Conservation (phyloP, 257 asterid genomes). For the Leonotis leonurus region DNA sequence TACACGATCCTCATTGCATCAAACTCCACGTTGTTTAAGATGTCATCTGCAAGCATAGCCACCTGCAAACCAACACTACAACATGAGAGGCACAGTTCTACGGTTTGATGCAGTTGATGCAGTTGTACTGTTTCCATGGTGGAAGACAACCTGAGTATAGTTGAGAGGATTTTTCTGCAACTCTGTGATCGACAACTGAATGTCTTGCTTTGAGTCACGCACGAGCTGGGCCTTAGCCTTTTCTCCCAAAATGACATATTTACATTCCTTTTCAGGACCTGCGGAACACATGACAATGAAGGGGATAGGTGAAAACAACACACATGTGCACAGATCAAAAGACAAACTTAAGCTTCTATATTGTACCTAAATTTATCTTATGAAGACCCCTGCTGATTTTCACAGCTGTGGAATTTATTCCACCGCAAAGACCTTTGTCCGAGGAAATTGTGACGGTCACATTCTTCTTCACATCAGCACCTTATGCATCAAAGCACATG, state of each 20-base stretch:
- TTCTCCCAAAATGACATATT: too few species aligned
- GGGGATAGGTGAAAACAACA: too few species aligned
- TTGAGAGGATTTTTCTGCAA: slow-evolving; percentile 89
- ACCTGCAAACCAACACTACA: slow-evolving; percentile 56
- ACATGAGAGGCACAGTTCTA: too few species aligned
- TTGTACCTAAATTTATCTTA: slow-evolving; percentile 62
- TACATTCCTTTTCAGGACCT: slow-evolving; percentile 83
- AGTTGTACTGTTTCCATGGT: neutral
- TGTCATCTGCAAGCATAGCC: slow-evolving; percentile 93
- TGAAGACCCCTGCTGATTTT: slow-evolving; percentile 75
- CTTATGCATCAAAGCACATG: slow-evolving; percentile 30
- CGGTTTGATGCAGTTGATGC: too few species aligned
- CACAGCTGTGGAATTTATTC: slow-evolving; percentile 88
- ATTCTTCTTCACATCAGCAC: slow-evolving; percentile 89
- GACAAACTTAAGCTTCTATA: neutral
- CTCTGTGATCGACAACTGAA: slow-evolving; percentile 59
- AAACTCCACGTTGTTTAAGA: slow-evolving; percentile 79
- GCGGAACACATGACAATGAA: neutral
- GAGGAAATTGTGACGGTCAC: slow-evolving; percentile 73
- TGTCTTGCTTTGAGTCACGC: slow-evolving; percentile 76
- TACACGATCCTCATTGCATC: slow-evolving; percentile 83
- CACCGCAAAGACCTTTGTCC: slow-evolving; percentile 98
- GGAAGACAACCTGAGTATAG: slow-evolving; percentile 70
- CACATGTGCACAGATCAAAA: too few species aligned
- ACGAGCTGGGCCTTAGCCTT: slow-evolving; percentile 92